phyloP scores from a whole-genome alignment of 176 grass and related monocot genomes.

The Oryza officinalis region DNA sequence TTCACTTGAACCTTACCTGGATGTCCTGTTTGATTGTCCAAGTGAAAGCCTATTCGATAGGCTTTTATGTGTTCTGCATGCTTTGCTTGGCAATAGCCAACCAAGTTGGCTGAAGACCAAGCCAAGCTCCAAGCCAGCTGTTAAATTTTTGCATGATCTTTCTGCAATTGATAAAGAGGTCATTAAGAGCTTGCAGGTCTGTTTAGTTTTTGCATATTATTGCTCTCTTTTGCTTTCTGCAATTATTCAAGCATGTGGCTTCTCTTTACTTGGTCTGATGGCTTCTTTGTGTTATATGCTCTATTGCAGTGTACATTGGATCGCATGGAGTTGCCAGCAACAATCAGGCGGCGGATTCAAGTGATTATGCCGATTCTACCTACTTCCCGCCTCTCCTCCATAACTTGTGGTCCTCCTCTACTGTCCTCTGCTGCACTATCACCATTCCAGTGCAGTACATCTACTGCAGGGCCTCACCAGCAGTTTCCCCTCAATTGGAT shows the following conservation, averaged over 20 bases:
- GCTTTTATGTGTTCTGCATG: slow-evolving; percentile 87
- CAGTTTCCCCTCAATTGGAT: slow-evolving; percentile 37
- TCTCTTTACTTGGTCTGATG: background rate
- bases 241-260: background rate
- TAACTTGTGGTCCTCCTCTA: slow-evolving; percentile 64
- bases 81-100: slow-evolving; percentile 80
- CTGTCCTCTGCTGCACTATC: slow-evolving; percentile 52
- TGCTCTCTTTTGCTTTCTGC: background rate
- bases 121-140: slow-evolving; percentile 49
- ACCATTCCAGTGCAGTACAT: slow-evolving; percentile 48
- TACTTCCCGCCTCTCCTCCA: slow-evolving; percentile 44
- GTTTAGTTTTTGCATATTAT: slow-evolving; percentile 19
- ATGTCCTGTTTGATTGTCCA: slow-evolving; percentile 62
- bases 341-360: slow-evolving; percentile 84
- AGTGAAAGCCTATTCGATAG: slow-evolving; percentile 83
- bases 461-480: slow-evolving; percentile 55
- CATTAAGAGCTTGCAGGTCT: slow-evolving; percentile 79
- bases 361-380: slow-evolving; percentile 81
- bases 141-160: slow-evolving; percentile 62
- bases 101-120: slow-evolving; percentile 97
- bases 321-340: slow-evolving; percentile 74
- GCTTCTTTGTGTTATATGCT: background rate
- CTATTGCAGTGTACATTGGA: slow-evolving; percentile 68
- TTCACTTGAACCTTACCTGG: slow-evolving; percentile 52
- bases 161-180: slow-evolving; percentile 82